Evolutionary conservation across 2,329 filamentous ascomycete genomes (phyloP), one percentile per base, ranked within the genome.

Genomic region (Rhytidhysteron rufulum): DNA sequence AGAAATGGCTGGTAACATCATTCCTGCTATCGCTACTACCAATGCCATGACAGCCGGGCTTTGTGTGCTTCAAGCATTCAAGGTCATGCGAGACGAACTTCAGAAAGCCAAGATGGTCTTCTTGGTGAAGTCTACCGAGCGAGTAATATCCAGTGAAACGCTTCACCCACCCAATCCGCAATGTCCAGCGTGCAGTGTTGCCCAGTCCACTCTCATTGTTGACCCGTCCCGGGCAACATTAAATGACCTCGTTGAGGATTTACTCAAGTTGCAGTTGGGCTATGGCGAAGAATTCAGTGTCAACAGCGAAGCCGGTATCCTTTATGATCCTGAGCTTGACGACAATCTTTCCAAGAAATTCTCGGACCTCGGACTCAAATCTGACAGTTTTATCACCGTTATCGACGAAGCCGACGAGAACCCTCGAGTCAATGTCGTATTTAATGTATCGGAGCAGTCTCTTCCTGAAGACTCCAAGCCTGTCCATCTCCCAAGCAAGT

Each of bases 1-100:
- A 77, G 86, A 98, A 68, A 98, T 97, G 91, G 93, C 93, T 4
- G 93, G 93, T 39, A 98, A 98, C 62, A 98, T 98, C 55, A 98
- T 98, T 45, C 93, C 93, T 1, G 93, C 93, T 2, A 98, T 98
- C 60, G 93, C 93, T 4, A 98, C 93, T 0, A 97, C 93, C 0
- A 98, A 98, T 63, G 93, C 93, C 13, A 95, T 97, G 63, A 91
- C 93, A 2, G 93, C 93, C 13, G 86, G 88, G 10, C 77, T 98
- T 8, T 97, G 90, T 58, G 89, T 97, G 5, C 71, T 98, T 19
- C 85, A 97, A 63, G 84, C 90, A 0, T 93, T 94, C 73, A 97
- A 96, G 65, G 84, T 97, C 18, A 70, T 98, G 42, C 83, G 76
- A 57, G 79, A 81, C 16, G 71, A 77, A 35, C 84, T 83, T 43